Base-by-base conservation (phyloP, 1,284 basidiomycete genomes). In the Microbotryomycetes sp. region DNA sequence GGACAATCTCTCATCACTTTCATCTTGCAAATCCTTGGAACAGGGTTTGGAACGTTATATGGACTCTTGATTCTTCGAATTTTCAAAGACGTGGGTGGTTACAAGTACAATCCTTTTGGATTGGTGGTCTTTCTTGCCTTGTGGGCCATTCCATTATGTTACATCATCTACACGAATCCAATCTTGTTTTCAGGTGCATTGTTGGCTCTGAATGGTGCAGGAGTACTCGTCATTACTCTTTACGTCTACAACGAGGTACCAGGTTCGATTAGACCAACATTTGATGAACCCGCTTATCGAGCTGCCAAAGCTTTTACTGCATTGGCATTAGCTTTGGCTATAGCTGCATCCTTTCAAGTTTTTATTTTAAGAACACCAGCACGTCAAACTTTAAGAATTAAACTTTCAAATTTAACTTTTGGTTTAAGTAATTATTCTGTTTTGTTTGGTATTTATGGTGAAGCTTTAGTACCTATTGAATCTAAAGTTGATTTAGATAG, bases 351-450 rank as follows among this genome's bases (percentile, higher is more conserved):
- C 25, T 74, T 76, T 60, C 74, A 76, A 60, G 64, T 73, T 26
- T 67, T 77, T 55, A 69, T 77, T 23, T 66, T 76, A 0, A 71
- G 76, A 12, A 74, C 74, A 47, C 76, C 76, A 0, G 76, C 76
- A 3, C 68, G 75, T 32, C 58, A 72, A n/a, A 72, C 71, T 9
- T 69, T 77, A 5, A 67, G 76, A 16, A 70, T 72, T 49, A 62
- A 66, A 22, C 58, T 75, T 5, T 74, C 74, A 6, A 58, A 68
- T 22, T 46, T 76, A 45, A 70, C 71, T 28, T 70, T 67, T 49
- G 51, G 60, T 0, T 68, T 73, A 45, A 46, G 50, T 29, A 19
- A 22, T n/a, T 75, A 76, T 52, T 59, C 69, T 22, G 71, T 74
- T 15, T 47, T 75, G 19, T 66, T 76, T 19, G 42, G 28, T 42